Base-by-base conservation (phyloP, 1,139 yeast genomes). In the Diutina sp. region DNA sequence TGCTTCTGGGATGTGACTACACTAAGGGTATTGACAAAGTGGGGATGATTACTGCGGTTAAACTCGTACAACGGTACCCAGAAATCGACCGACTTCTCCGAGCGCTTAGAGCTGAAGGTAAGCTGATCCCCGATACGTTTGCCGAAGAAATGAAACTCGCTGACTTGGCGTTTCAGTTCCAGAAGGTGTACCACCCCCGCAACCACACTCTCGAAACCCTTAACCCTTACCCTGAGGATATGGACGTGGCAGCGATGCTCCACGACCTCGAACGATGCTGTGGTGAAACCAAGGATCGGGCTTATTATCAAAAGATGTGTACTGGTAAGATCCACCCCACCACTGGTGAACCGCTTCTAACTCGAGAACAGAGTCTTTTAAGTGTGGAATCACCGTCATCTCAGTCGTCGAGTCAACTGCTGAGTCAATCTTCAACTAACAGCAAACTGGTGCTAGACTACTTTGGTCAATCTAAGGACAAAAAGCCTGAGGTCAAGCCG, bases 1-100 rank as follows among this genome's bases (percentile, higher is more conserved):
- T 91, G 66, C 68, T 95, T 6, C 82, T 97, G 6, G 99, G 99
- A 0, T 95, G 99, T 70, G 99, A 95, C 69, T 95, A 95, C 66
- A 89, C 97, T 0, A 82, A 83, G 58, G 99, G 99, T 0, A 74
- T 93, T 7, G 82, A 87, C 0, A 87, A 87, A 6, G 76, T 93
- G 41, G 99, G 99, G 0, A 73, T 90, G 14, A 81, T 84, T 55
- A 87, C 86, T 45, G 96, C 98, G 0, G 81, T 88, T 59, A 74
- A 73, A 55, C 66, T 86, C 55, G 84, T 90, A 1, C 73, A 76
- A 57, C 76, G 78, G 60, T 77, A 77, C 63, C 69, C 72, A 41
- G 74, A 74, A 2, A 74, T 84, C 60, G 84, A 84, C 5, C 72
- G 82, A 51, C 79, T 86, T 2, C 59, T 90, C 11, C 68, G 77